Evolutionary conservation across 371 early-diverging fungal species (phyloP).

Genomic region (Apophysomyces elegans): DNA sequence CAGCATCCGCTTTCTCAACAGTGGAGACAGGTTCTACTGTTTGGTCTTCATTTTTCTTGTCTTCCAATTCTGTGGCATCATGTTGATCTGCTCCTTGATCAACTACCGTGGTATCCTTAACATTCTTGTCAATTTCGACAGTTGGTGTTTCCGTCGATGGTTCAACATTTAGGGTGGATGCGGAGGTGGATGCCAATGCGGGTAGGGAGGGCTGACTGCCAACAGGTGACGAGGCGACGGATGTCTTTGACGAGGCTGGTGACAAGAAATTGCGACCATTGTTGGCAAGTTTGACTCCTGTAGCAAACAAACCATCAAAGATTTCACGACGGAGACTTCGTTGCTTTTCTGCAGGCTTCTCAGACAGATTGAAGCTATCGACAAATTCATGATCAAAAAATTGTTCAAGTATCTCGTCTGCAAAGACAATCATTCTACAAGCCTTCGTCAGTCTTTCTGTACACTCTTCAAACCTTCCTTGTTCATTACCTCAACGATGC

Average conservation of each 20-base stretch:
- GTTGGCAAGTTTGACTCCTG: constrained; percentile 46
- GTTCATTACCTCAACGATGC: constrained; percentile 44
- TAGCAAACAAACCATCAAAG: constrained; percentile 55
- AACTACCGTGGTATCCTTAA: background rate
- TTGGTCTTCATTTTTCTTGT: constrained; percentile 18
- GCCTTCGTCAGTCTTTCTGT: background rate
- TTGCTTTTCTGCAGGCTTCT: constrained; percentile 64
- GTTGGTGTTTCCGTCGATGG: background rate
- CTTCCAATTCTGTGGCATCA: constrained; percentile 1
- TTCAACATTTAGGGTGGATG: background rate
- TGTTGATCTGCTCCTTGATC: too few species aligned
- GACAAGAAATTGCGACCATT: constrained; percentile 22
- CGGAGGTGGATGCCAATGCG: background rate
- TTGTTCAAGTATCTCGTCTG: constrained; percentile 71
- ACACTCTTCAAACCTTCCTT: background rate
- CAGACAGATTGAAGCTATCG: constrained; percentile 64
- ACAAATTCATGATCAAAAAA: constrained; percentile 75
- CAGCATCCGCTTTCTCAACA: constrained; percentile 18
- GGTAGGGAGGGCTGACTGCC: background rate
- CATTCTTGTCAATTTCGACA: constrained; percentile 5
- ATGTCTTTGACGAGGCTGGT: constrained; percentile 20
- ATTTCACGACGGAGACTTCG: constrained; percentile 61
- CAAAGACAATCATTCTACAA: constrained; percentile 70
- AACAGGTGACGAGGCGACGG: constrained; percentile 18
- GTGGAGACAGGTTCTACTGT: background rate